A percentile compares a stretch with the other conserved stretches of the same genome.
Evolutionary conservation across 441 rosid species (phyloP).

Genomic region (Gossypium trilobum): DNA sequence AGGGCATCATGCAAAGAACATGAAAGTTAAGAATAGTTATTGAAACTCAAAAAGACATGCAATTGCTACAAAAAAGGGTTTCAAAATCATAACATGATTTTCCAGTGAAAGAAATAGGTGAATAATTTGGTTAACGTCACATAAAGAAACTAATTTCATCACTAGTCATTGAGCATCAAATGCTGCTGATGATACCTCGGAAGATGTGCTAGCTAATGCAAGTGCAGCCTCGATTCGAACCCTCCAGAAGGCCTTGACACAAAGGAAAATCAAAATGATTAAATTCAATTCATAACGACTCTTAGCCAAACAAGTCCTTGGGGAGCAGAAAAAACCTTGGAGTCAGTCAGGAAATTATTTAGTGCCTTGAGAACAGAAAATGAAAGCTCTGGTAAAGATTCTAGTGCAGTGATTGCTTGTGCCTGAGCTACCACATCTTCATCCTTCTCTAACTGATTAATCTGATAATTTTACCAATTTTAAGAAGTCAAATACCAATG

Average conservation of each 20-base stretch:
- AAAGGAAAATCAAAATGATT: constrained; percentile 11
- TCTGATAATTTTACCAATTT: constrained; percentile 40
- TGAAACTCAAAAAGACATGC: background rate
- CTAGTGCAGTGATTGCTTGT: constrained; percentile 72
- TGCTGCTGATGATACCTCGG: constrained; percentile 50
- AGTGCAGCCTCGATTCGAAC: constrained; percentile 91
- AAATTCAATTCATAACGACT: constrained; percentile 1
- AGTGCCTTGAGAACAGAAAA: constrained; percentile 74
- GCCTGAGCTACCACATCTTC: constrained; percentile 97
- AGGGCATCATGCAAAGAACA: background rate
- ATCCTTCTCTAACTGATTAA: constrained; percentile 92
- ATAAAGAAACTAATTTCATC: background rate
- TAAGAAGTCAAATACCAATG: background rate
- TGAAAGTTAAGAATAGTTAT: background rate
- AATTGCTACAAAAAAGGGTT: background rate
- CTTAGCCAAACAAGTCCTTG: constrained; percentile 15
- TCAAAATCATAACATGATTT: background rate
- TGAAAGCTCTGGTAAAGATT: constrained; percentile 64
- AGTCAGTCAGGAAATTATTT: constrained; percentile 66
- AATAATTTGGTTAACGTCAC: background rate
- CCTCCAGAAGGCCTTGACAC: constrained; percentile 88
- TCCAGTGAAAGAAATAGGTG: background rate
- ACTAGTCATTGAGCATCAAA: background rate
- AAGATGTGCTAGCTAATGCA: constrained; percentile 80
- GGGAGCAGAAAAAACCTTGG: constrained; percentile 54